Evolutionary conservation across 2,329 filamentous ascomycete species (phyloP), one percentile per base, ranked within the genome.

Genomic region (Herpotrichia juniperi): DNA sequence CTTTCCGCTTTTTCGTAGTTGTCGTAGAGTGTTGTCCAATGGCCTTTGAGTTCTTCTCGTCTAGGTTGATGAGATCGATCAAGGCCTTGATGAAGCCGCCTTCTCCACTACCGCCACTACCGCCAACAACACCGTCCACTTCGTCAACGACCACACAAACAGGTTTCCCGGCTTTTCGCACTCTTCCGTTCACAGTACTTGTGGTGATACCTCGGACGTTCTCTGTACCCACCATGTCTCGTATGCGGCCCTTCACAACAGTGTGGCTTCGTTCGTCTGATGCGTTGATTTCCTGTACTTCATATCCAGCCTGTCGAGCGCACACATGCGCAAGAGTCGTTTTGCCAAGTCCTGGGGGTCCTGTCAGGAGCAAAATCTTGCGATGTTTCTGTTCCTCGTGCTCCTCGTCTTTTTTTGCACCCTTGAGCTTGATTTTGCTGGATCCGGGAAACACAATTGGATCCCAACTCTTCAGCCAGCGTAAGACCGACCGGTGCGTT

Each of bases 291-390:
- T 99, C 94, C 68, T 97, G 84, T 1, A 96, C 90, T 66, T 97
- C 94, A 65, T 99, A 99, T 0, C 94, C 94, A 4, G 94, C 94
- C 74, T 99, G 94, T 61, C 83, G 87, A 0, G 96, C 96, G 70
- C 94, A 97, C 0, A 99, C 94, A 74, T 99, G 94, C 1, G 94
- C 94, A 42, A 99, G 74, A 0, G 94, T 99, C 0, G 94, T 99
- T 78, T 99, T 99, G 24, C 94, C 94, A 10, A 99, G 79, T 1
- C 94, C 94, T 0, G 94, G 94, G 0, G 94, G 92, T 0, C 94
- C 96, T 1, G 93, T 93, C 14, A 99, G 78, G 66, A 99, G 83
- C 10, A 99, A 76, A 7, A 99, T 91, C 72, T 97, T 97, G 54
- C 88, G 84, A 68, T 96, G 91, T 25, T 85, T 82, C 58, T 87